Conservation (phyloP, 345 rosid species). For the Eutrema heterophyllum region DNA sequence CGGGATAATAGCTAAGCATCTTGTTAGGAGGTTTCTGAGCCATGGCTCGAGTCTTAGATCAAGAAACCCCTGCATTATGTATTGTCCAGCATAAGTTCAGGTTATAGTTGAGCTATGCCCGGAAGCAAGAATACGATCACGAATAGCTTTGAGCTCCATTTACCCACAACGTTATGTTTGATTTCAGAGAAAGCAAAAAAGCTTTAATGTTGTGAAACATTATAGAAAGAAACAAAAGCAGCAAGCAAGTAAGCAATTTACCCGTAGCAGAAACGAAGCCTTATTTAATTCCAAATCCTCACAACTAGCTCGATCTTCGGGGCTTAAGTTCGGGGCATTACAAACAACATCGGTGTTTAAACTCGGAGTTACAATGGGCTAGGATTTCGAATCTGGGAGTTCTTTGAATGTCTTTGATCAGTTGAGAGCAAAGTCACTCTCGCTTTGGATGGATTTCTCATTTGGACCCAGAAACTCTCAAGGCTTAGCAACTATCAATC, state of each 20-base stretch:
- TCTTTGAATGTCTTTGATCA: no score
- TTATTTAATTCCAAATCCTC: conserved; percentile 78
- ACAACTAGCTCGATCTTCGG: conserved; percentile 59
- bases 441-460: no score
- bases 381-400: no score
- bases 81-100: conserved; percentile 97
- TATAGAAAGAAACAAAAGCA: background rate
- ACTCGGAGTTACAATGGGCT: no score
- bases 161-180: conserved; percentile 82
- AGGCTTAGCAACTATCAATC: no score
- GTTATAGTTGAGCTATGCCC: conserved; percentile 98
- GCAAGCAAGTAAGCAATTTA: conserved; percentile 20
- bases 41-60: conserved; percentile 73
- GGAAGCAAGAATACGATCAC: conserved; percentile 86
- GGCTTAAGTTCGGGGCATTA: conserved; percentile 51
- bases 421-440: no score
- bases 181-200: conserved; percentile 19
- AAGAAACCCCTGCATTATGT: conserved; percentile 98
- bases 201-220: background rate
- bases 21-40: conserved; percentile 76
- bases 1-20: conserved; percentile 89
- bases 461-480: no score
- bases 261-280: conserved; percentile 87
- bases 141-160: conserved; percentile 94
- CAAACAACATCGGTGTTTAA: no score